Conservation (phyloP, 2,329 filamentous ascomycete genomes). For the Colletotrichum viniferum region DNA sequence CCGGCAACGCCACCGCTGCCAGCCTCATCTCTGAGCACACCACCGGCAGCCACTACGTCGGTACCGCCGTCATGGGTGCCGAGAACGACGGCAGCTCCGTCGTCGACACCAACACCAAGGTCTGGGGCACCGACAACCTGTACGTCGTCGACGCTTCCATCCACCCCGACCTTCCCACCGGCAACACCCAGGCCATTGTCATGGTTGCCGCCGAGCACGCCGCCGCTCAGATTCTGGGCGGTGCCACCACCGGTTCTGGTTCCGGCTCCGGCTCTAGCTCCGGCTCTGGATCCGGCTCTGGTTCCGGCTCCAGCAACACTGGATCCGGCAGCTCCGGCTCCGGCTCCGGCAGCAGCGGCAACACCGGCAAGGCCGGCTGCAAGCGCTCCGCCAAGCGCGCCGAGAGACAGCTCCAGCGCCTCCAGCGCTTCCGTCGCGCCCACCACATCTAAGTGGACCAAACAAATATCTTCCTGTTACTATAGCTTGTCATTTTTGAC, state of each 20-base stretch:
- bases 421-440: conserved; percentile 29
- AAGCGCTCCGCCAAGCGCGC: conserved; percentile 44
- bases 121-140: conserved; percentile 65
- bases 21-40: conserved; percentile 27
- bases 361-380: neutral
- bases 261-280: conserved; percentile 28
- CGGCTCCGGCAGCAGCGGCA: neutral
- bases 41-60: conserved; percentile 35
- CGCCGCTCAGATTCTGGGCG: conserved; percentile 13
- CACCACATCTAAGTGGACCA: neutral
- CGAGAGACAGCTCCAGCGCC: conserved; percentile 49
- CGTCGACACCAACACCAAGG: conserved; percentile 60
- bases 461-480: neutral
- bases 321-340: neutral
- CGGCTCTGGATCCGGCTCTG: conserved; percentile 20
- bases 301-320: conserved; percentile 27
- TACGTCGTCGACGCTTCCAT: conserved; percentile 67
- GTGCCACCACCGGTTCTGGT: conserved; percentile 27
- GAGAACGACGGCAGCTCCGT: conserved; percentile 55
- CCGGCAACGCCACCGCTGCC: conserved; percentile 26
- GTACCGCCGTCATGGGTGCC: conserved; percentile 51
- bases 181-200: conserved; percentile 24
- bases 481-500: neutral
- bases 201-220: conserved; percentile 23
- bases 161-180: conserved; percentile 51